Evolutionary conservation across 129 eudicot species (phyloP).

Genomic region (Flaveria ramosissima): DNA sequence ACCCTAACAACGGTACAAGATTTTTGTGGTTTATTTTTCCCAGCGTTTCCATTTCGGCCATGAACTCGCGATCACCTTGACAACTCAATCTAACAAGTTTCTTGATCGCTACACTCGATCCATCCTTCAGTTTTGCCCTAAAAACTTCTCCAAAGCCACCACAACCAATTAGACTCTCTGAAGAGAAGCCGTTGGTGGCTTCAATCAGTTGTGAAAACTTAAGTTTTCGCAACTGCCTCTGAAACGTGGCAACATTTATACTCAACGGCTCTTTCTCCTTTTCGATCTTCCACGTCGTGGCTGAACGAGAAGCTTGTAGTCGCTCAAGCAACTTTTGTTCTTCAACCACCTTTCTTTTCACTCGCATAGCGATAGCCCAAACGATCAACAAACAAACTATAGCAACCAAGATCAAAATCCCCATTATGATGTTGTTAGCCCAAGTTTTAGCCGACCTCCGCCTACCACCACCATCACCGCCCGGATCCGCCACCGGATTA

Average conservation of each 20-base stretch:
- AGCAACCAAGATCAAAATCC: slow-evolving; percentile 66
- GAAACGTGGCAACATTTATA: slow-evolving; percentile 82
- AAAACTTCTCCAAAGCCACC: slow-evolving; percentile 92
- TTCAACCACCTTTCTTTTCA: slow-evolving; percentile 58
- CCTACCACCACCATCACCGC: slow-evolving; percentile 36
- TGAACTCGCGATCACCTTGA: slow-evolving; percentile 87
- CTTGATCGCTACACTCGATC: slow-evolving; percentile 82
- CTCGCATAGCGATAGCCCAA: slow-evolving; percentile 81
- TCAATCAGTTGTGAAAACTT: slow-evolving; percentile 80
- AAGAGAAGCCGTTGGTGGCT: slow-evolving; percentile 82
- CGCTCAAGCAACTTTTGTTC: slow-evolving; percentile 67
- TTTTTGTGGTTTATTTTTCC: slow-evolving; percentile 87
- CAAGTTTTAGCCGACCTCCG: slow-evolving; percentile 48
- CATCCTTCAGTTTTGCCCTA: slow-evolving; percentile 73
- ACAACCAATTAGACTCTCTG: slow-evolving; percentile 75
- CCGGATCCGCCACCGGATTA: slow-evolving; percentile 38
- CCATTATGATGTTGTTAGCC: slow-evolving; percentile 77
- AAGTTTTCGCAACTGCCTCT: slow-evolving; percentile 72
- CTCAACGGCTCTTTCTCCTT: slow-evolving; percentile 92
- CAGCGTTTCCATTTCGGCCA: slow-evolving; percentile 86
- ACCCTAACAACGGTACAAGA: slow-evolving; percentile 75
- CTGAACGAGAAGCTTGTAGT: slow-evolving; percentile 67
- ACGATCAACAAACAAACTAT: slow-evolving; percentile 58
- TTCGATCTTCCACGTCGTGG: slow-evolving; percentile 94
- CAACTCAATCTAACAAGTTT: slow-evolving; percentile 74